Percentiles rank a stretch among this genome's conserved stretches.
Evolutionary conservation across 164 flowering plant species (phyloP).

Genomic region (Piper longum): DNA sequence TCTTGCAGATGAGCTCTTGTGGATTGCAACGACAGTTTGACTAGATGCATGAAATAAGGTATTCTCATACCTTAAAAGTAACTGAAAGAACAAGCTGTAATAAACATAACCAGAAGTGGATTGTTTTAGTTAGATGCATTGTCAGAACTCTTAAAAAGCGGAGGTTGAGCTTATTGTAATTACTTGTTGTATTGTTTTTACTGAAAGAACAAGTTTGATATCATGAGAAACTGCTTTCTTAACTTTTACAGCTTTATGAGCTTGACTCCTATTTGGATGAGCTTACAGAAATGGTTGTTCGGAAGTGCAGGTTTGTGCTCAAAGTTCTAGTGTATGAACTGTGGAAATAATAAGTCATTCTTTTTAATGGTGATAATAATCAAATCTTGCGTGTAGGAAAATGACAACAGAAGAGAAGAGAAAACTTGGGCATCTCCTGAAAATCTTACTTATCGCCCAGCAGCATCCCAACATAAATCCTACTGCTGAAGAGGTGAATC

Average conservation of each 20-base stretch:
- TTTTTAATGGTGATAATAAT: neutral
- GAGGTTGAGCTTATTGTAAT: neutral
- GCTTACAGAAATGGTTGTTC: conserved; percentile 61
- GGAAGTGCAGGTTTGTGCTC: conserved; percentile 69
- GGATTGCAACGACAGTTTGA: too few relatives aligned
- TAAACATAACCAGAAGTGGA: neutral
- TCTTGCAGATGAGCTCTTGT: too few relatives aligned
- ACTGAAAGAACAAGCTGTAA: too few relatives aligned
- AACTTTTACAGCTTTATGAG: conserved; percentile 45
- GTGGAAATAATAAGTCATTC: neutral
- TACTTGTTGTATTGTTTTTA: too few relatives aligned
- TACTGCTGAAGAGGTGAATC: conserved; percentile 61
- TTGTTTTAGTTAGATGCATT: neutral
- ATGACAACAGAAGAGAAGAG: conserved; percentile 78
- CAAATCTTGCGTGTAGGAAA: conserved; percentile 24
- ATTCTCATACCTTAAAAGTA: too few relatives aligned
- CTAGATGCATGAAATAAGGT: neutral
- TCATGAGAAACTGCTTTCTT: neutral
- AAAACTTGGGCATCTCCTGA: conserved; percentile 69
- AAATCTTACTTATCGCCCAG: conserved; percentile 61
- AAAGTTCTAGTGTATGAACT: neutral
- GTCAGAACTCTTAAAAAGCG: too few relatives aligned
- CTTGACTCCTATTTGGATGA: conserved; percentile 60
- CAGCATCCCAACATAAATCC: conserved; percentile 58
- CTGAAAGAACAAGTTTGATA: neutral